Evolutionary conservation across 495 filamentous ascomycete species (phyloP).

Genomic region (Cercophora newfieldiana): DNA sequence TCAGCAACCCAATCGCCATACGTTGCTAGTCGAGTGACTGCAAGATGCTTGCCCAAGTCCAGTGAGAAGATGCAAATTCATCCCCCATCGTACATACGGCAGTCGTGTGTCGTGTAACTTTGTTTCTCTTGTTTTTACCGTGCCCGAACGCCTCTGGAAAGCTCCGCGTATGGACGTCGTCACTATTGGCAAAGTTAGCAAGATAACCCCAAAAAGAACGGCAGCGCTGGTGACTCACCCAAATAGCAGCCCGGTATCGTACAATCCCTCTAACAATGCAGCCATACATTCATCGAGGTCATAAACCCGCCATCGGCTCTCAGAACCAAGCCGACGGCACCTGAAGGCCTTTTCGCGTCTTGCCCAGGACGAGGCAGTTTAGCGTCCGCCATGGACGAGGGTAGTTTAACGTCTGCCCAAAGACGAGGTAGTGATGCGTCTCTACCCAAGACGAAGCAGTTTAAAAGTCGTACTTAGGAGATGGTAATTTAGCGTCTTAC

Average conservation of each 20-base stretch:
- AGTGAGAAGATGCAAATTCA: not conserved
- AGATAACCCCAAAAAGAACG: no score
- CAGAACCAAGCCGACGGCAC: not conserved
- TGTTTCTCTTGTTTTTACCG: not conserved
- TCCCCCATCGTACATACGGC: conserved; percentile 9
- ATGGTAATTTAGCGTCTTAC: no score
- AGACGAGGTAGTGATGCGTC: no score
- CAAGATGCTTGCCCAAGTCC: not conserved
- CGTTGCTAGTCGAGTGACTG: not conserved
- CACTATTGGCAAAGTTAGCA: conserved; percentile 6
- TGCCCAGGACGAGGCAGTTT: conserved; percentile 27
- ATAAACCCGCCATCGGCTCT: not conserved
- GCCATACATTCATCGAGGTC: conserved; percentile 16
- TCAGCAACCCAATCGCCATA: not conserved
- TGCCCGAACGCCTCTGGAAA: conserved; percentile 20
- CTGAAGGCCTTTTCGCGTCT: conserved; percentile 33
- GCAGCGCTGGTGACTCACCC: not conserved
- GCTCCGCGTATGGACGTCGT: conserved; percentile 7
- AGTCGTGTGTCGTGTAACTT: conserved; percentile 9
- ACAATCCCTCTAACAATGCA: conserved; percentile 19
- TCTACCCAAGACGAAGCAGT: no score
- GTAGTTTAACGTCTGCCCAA: no score
- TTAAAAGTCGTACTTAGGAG: no score
- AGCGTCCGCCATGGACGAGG: no score
- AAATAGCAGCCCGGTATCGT: conserved; percentile 9